These are phyloP conservation scores for Capsicum chinense DNA, from an alignment of 257 asterid species.

Conservation along the genomic window DNA sequence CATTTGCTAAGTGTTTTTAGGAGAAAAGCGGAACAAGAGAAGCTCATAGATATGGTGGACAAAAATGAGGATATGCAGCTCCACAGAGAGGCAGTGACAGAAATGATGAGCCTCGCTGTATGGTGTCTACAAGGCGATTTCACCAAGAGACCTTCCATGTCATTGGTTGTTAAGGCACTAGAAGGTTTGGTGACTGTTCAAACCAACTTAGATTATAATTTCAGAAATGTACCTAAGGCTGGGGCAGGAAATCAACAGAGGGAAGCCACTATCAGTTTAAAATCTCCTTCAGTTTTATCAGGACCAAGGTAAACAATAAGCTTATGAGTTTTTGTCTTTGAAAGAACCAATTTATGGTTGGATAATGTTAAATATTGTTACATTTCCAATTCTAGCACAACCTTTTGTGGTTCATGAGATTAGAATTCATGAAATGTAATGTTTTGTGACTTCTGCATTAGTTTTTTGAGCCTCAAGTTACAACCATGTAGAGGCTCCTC, in stretches of 20 bases:
- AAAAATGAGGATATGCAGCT: conserved; percentile 30
- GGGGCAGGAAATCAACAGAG: not conserved
- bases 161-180: conserved; percentile 33
- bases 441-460: not conserved
- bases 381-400: no score
- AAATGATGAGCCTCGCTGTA: conserved; percentile 32
- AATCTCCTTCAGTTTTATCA: conserved; percentile 16
- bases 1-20: conserved; percentile 33
- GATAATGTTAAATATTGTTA: no score
- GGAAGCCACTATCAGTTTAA: not conserved
- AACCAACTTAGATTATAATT: conserved; percentile 25
- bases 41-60: conserved; percentile 31
- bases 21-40: conserved; percentile 25
- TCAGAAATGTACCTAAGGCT: not conserved
- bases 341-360: no score
- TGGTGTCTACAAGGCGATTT: conserved; percentile 41
- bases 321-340: no score
- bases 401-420: no score
- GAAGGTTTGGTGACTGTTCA: conserved; percentile 34
- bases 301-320: conserved; percentile 28
- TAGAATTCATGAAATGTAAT: not conserved
- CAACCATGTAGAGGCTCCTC: not conserved
- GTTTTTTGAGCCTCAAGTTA: not conserved
- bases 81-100: not conserved
- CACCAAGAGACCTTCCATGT: conserved; percentile 30